Evolutionary conservation across 352 stramenopile species (phyloP).

Genomic region (Phytophthora ohioensis): DNA sequence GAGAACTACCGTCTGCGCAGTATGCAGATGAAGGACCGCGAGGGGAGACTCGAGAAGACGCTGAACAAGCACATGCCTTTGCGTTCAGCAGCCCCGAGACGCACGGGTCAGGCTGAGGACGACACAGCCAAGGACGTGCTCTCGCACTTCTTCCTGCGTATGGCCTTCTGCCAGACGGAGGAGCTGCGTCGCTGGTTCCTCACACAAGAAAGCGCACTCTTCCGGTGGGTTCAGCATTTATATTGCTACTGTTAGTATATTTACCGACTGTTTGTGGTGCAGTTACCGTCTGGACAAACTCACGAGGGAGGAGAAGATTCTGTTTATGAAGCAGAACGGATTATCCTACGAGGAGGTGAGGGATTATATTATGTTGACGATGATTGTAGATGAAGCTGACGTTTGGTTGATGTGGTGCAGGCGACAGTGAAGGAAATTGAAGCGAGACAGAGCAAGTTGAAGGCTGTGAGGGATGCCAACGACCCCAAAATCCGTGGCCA

Average conservation of each 20-base stretch:
- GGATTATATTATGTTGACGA: not conserved
- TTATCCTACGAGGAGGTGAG: slow-evolving; percentile 78
- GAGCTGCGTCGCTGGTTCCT: slow-evolving; percentile 98
- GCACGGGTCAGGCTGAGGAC: slow-evolving; percentile 63
- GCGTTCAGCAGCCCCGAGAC: slow-evolving; percentile 43
- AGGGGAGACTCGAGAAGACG: slow-evolving; percentile 83
- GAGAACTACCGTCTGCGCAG: slow-evolving; percentile 89
- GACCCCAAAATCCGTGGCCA: slow-evolving; percentile 58
- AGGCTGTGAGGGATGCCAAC: slow-evolving; percentile 71
- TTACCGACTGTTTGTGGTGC: slow-evolving; percentile 18
- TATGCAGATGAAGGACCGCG: slow-evolving; percentile 74
- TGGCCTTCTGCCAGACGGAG: slow-evolving; percentile 98
- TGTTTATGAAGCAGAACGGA: slow-evolving; percentile 90
- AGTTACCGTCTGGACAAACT: slow-evolving; percentile 91
- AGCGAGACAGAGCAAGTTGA: slow-evolving; percentile 65
- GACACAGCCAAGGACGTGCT: slow-evolving; percentile 91
- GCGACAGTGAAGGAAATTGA: slow-evolving; percentile 75
- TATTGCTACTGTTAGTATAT: too few relatives aligned
- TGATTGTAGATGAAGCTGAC: not conserved
- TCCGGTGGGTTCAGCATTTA: slow-evolving; percentile 63
- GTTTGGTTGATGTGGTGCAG: slow-evolving; percentile 20
- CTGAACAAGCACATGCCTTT: slow-evolving; percentile 89
- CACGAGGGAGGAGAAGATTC: slow-evolving; percentile 85
- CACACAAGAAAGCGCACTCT: slow-evolving; percentile 95
- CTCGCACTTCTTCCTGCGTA: slow-evolving; percentile 98